These are phyloP conservation scores for Aspergillus tanneri DNA, from an alignment of 2,329 filamentous ascomycete genomes.

Conservation along the genomic window DNA sequence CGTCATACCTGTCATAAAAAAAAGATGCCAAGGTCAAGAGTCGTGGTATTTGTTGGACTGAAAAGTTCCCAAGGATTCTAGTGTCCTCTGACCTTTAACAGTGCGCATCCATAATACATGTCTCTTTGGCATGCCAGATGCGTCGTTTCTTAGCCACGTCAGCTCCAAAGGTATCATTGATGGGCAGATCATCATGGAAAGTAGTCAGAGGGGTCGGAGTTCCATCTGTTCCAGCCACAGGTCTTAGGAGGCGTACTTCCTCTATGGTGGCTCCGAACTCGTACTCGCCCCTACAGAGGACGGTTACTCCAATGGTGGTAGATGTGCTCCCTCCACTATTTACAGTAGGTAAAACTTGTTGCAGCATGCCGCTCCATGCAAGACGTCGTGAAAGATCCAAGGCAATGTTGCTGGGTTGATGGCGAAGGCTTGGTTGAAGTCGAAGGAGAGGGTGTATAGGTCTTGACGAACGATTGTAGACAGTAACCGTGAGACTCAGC, in stretches of 20 bases:
- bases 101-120: conserved; percentile 45
- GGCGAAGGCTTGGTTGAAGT: conserved; percentile 71
- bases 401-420: conserved; percentile 68
- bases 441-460: conserved; percentile 72
- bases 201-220: conserved; percentile 13
- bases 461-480: conserved; percentile 70
- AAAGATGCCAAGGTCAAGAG: background rate
- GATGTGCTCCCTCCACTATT: conserved; percentile 58
- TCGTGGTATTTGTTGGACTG: no score
- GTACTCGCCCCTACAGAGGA: conserved; percentile 76
- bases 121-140: conserved; percentile 48
- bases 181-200: conserved; percentile 26
- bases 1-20: background rate
- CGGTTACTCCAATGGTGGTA: conserved; percentile 67
- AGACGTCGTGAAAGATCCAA: conserved; percentile 81
- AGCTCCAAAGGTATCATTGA: conserved; percentile 41
- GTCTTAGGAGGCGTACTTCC: conserved; percentile 61
- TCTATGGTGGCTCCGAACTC: conserved; percentile 79
- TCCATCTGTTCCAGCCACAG: conserved; percentile 11
- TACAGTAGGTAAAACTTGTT: conserved; percentile 68
- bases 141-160: conserved; percentile 42
- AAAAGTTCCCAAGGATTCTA: no score
- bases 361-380: conserved; percentile 80
- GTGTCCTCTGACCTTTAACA: conserved; percentile 19
- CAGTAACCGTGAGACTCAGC: conserved; percentile 64